phyloP scores from a whole-genome alignment of 2,329 filamentous ascomycete genomes.

The Lachnum nothofagi region DNA sequence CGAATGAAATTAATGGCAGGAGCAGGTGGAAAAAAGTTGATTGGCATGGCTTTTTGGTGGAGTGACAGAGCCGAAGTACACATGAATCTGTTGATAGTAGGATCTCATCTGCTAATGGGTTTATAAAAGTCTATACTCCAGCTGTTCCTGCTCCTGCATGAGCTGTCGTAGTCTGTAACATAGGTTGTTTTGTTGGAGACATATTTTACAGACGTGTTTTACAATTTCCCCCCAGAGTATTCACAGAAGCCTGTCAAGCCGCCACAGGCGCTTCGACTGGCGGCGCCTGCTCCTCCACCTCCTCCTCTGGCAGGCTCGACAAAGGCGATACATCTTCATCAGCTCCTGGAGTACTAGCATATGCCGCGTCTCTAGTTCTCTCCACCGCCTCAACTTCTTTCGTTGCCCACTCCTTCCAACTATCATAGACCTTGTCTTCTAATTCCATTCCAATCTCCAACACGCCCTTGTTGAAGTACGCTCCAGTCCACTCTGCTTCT shows the following conservation, averaged over 20 bases:
- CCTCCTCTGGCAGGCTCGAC: too few relatives aligned
- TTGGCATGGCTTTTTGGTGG: slow-evolving; percentile 32
- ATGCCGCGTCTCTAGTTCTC: slow-evolving; percentile 38
- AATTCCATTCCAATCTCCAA: slow-evolving; percentile 75
- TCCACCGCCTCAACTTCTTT: slow-evolving; percentile 42
- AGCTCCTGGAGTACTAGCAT: slow-evolving; percentile 40
- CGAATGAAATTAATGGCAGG: slow-evolving; percentile 23
- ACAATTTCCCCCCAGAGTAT: too few relatives aligned
- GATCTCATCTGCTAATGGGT: too few relatives aligned
- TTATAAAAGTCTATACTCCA: too few relatives aligned
- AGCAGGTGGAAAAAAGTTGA: slow-evolving; percentile 24
- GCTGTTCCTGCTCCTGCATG: too few relatives aligned
- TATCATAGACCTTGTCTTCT: slow-evolving; percentile 74
- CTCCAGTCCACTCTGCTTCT: slow-evolving; percentile 79
- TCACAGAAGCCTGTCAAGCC: neutral
- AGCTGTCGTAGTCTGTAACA: too few relatives aligned
- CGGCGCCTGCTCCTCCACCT: slow-evolving; percentile 8
- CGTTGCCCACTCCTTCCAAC: slow-evolving; percentile 77
- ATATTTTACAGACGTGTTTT: too few relatives aligned
- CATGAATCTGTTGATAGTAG: too few relatives aligned
- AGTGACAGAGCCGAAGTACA: slow-evolving; percentile 12
- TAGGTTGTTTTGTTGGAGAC: neutral
- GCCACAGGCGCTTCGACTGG: neutral
- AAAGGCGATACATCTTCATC: slow-evolving; percentile 33
- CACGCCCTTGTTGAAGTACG: slow-evolving; percentile 76